Evolutionary conservation across 805 yeast genomes (phyloP).

Genomic region (Debaryomyces maramus): DNA sequence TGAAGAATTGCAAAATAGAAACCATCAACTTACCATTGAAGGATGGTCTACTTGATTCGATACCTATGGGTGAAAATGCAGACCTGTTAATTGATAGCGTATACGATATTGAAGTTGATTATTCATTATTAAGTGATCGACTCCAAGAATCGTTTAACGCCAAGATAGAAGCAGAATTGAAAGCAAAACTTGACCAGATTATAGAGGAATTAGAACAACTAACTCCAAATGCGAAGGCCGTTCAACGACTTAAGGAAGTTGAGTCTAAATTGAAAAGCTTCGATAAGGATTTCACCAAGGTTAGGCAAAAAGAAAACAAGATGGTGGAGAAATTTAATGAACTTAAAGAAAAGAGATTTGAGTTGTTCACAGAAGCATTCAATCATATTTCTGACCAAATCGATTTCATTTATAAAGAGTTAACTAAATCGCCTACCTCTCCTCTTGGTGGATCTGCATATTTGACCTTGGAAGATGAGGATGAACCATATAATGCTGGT

Average conservation of each 20-base stretch:
- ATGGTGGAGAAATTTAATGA: slow-evolving; percentile 56
- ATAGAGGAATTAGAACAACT: slow-evolving; percentile 45
- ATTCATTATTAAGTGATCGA: slow-evolving; percentile 42
- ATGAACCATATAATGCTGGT: slow-evolving; percentile 84
- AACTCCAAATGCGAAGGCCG: slow-evolving; percentile 82
- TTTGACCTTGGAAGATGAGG: slow-evolving; percentile 81
- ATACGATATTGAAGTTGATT: slow-evolving; percentile 57
- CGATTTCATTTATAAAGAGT: slow-evolving; percentile 78
- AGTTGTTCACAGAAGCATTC: slow-evolving; percentile 68
- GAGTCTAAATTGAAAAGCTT: slow-evolving; percentile 57
- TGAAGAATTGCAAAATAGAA: slow-evolving; percentile 75
- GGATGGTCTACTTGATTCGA: slow-evolving; percentile 58
- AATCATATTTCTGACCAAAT: slow-evolving; percentile 72
- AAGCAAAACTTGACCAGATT: slow-evolving; percentile 32
- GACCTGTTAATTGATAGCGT: slow-evolving; percentile 36
- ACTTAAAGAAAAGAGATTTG: slow-evolving; percentile 59
- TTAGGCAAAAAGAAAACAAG: slow-evolving; percentile 60
- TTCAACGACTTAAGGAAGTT: slow-evolving; percentile 71
- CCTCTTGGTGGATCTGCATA: slow-evolving; percentile 94
- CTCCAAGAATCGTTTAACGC: slow-evolving; percentile 42
- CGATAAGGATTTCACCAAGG: slow-evolving; percentile 62
- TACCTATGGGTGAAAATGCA: slow-evolving; percentile 59
- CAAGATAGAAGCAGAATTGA: slow-evolving; percentile 38
- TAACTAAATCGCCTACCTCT: slow-evolving; percentile 69
- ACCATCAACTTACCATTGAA: slow-evolving; percentile 61